Percentiles rank a stretch among this genome's conserved stretches.
These are phyloP conservation scores for Onygena corvina DNA, from an alignment of 2,329 filamentous ascomycete genomes.

Conservation along the genomic window DNA sequence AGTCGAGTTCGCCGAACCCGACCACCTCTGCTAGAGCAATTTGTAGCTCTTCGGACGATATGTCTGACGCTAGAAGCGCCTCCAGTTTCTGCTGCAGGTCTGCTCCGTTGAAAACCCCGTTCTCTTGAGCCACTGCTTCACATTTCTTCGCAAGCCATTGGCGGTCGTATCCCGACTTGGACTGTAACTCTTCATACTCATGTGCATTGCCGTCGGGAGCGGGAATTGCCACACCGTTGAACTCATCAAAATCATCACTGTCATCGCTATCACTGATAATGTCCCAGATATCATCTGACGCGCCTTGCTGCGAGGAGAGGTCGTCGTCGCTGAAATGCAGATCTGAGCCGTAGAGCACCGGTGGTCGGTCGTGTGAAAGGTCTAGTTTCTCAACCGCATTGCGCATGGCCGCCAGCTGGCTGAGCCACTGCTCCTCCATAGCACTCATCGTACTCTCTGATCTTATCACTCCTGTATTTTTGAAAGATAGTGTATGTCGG, in stretches of 20 bases:
- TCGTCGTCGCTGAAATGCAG: constrained; percentile 56
- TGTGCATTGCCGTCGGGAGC: background rate
- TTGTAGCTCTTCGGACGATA: constrained; percentile 75
- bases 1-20: constrained; percentile 84
- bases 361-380: constrained; percentile 39
- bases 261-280: constrained; percentile 66
- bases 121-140: constrained; percentile 49
- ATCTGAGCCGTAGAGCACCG: constrained; percentile 40
- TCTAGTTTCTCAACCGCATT: constrained; percentile 65
- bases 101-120: constrained; percentile 53
- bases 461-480: too few species aligned
- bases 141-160: constrained; percentile 65
- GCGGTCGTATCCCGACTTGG: constrained; percentile 42
- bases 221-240: constrained; percentile 30
- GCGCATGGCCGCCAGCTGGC: constrained; percentile 75
- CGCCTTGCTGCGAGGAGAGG: constrained; percentile 43
- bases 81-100: constrained; percentile 68
- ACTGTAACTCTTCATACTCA: constrained; percentile 20
- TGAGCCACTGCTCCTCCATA: constrained; percentile 66
- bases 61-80: constrained; percentile 58
- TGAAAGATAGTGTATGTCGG: too few species aligned
- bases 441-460: too few species aligned
- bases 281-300: constrained; percentile 79
- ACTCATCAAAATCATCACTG: constrained; percentile 51
- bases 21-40: constrained; percentile 79